phyloP scores from a whole-genome alignment of 2,329 filamentous ascomycete genomes.

The Trichoderma sp. region DNA sequence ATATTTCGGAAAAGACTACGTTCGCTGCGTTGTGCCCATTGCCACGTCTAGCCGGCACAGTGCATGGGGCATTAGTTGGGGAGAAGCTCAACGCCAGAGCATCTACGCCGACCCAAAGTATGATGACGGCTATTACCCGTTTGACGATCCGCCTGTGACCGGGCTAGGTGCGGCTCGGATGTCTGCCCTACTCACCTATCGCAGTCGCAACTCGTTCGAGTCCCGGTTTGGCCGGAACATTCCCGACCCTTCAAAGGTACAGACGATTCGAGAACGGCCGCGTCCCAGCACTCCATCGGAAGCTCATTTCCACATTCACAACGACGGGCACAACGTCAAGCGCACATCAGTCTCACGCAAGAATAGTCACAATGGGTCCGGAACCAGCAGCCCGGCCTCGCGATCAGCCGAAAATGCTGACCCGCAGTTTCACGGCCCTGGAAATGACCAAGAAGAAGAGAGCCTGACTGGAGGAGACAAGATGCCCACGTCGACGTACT shows the following conservation, averaged over 20 bases:
- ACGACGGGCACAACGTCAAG: conserved; percentile 71
- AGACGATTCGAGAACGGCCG: conserved; percentile 72
- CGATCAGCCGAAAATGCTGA: conserved; percentile 38
- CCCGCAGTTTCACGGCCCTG: conserved; percentile 69
- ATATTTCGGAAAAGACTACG: conserved; percentile 84
- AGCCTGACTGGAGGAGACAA: conserved; percentile 51
- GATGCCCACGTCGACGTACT: conserved; percentile 73
- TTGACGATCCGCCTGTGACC: conserved; percentile 79
- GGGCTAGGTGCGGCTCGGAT: conserved; percentile 93
- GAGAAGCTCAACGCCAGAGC: conserved; percentile 82
- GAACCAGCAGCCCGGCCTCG: conserved; percentile 29
- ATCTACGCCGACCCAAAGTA: conserved; percentile 99
- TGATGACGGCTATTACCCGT: conserved; percentile 91
- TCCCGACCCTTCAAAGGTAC: conserved; percentile 77
- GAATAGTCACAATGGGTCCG: conserved; percentile 37
- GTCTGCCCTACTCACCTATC: conserved; percentile 92
- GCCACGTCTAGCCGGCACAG: conserved; percentile 82
- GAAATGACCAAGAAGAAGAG: conserved; percentile 36
- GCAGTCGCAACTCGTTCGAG: conserved; percentile 96
- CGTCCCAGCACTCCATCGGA: conserved; percentile 62
- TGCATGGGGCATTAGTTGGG: conserved; percentile 90
- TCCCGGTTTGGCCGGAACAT: conserved; percentile 90
- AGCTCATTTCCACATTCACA: conserved; percentile 77
- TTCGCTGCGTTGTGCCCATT: conserved; percentile 76
- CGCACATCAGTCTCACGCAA: conserved; percentile 49